Evolutionary conservation across 1,284 basidiomycete species (phyloP).

Genomic region (Puccinia coronata): DNA sequence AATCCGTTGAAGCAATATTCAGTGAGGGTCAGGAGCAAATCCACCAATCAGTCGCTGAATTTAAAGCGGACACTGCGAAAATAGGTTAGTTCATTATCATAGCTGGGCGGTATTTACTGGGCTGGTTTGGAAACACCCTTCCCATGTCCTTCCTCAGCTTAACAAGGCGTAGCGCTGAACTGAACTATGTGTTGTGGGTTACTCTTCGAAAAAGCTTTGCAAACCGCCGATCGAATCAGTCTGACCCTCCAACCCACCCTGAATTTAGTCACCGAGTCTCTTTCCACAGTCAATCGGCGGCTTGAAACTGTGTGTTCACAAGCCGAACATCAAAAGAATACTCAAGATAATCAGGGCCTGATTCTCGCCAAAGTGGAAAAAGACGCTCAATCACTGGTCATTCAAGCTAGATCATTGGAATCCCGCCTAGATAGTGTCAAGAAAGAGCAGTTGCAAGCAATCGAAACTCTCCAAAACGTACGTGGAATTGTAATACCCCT

Average conservation of each 20-base stretch:
- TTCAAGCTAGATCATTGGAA: not conserved
- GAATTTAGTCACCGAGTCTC: constrained; percentile 3
- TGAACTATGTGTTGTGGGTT: too few relatives aligned
- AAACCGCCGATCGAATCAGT: constrained; percentile 28
- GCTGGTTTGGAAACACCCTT: too few relatives aligned
- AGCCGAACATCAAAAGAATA: not conserved
- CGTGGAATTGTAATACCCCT: not conserved
- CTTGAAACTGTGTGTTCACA: constrained; percentile 14
- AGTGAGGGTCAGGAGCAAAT: constrained; percentile 25
- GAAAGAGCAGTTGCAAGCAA: not conserved
- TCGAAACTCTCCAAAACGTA: constrained; percentile 6
- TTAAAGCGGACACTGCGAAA: constrained; percentile 11
- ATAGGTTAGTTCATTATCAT: constrained; percentile 7
- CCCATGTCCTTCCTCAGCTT: too few relatives aligned
- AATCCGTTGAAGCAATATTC: constrained; percentile 22
- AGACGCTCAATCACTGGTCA: not conserved
- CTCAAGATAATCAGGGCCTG: not conserved
- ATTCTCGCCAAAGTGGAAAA: constrained; percentile 25
- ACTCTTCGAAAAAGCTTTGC: constrained; percentile 15
- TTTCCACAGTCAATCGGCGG: constrained; percentile 2
- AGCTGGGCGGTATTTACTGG: not conserved
- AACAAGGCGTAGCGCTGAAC: too few relatives aligned
- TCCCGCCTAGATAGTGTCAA: not conserved
- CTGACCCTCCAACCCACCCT: not conserved
- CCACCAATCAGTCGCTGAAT: constrained; percentile 4